Evolutionary conservation across 148 eudicot genomes (phyloP), one percentile per base, ranked within the genome.

Genomic region (Pouteria glomerata): DNA sequence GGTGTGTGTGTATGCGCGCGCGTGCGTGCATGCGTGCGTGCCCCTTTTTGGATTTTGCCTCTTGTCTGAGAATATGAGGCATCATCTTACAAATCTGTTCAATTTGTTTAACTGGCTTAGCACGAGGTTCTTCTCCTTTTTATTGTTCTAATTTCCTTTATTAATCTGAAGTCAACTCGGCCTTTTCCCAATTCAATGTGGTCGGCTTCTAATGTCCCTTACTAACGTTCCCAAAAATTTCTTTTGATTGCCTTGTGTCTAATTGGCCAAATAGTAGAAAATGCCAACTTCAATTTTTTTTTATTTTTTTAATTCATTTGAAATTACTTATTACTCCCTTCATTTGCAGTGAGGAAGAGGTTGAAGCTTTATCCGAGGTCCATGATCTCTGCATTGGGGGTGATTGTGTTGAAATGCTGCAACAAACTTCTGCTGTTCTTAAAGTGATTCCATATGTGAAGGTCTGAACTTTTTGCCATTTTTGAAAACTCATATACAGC

Each of bases 331-430:
- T 74, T 65, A n/a, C 63, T 66, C 8, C 61, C 62, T 39, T 52
- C 70, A 14, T 41, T 42, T 81, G 66, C 85, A 94, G 98, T 61
- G 90, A 77, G 44, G 57, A 85, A 58, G 95, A 83, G 65, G 97
- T 94, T 60, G 98, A 89, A 70, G 77, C 82, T 78, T 68, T 94
- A 66, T 81, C 97, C 8, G 93, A 88, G 64, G 63, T 80, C 69
- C 86, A 85, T 80, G 98, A 94, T 80, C 96, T 94, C 66, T 94
- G 97, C 69, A 76, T 94, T 58, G 87, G 91, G 62, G 97, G 98
- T 45, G 96, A 94, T 78, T 90, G 96, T 82, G 77, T 94, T 74
- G 96, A 85, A 72, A 94, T 94, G 98, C 73, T 94, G 83, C 97
- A 79, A 88, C 96, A 85, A 69, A 91, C 84, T 34, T 82, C 83